Conservation (phyloP, 78 protist species). For the Dictyostelium capitatum region DNA sequence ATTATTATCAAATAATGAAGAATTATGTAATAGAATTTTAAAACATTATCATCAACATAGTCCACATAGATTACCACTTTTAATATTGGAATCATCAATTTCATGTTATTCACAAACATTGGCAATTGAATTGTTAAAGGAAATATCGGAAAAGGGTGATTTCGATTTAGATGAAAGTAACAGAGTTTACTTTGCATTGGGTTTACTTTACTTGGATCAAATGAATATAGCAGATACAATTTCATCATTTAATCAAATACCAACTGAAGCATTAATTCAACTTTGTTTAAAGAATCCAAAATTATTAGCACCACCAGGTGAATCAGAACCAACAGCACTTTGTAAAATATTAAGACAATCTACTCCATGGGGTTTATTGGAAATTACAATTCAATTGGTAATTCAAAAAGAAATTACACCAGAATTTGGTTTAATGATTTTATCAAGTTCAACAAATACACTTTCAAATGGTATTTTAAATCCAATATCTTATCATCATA, state of each 20-base stretch:
- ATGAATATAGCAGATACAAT: slow-evolving; percentile 51
- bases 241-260: slow-evolving; percentile 52
- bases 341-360: slow-evolving; percentile 73
- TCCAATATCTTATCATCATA: slow-evolving; percentile 38
- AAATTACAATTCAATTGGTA: slow-evolving; percentile 56
- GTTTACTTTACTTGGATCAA: slow-evolving; percentile 61
- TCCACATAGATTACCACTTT: slow-evolving; percentile 59
- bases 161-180: slow-evolving; percentile 60
- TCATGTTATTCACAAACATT: slow-evolving; percentile 34
- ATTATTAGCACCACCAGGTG: slow-evolving; percentile 52
- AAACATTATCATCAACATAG: slow-evolving; percentile 56
- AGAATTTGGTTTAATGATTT: slow-evolving; percentile 50
- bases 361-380: slow-evolving; percentile 70
- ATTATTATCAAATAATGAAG: slow-evolving; percentile 52
- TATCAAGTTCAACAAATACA: slow-evolving; percentile 24
- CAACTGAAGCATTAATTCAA: slow-evolving; percentile 31
- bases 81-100: slow-evolving; percentile 59
- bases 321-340: slow-evolving; percentile 34
- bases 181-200: slow-evolving; percentile 75
- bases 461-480: slow-evolving; percentile 45
- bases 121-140: slow-evolving; percentile 50
- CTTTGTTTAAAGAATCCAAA: slow-evolving; percentile 71
- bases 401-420: slow-evolving; percentile 45
- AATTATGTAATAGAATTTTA: slow-evolving; percentile 42
- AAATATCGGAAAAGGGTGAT: slow-evolving; percentile 47